Percentiles rank a stretch among this genome's conserved stretches.
Conservation (phyloP, 2,329 filamentous ascomycete genomes). For the Amauroascus verrucosus region DNA sequence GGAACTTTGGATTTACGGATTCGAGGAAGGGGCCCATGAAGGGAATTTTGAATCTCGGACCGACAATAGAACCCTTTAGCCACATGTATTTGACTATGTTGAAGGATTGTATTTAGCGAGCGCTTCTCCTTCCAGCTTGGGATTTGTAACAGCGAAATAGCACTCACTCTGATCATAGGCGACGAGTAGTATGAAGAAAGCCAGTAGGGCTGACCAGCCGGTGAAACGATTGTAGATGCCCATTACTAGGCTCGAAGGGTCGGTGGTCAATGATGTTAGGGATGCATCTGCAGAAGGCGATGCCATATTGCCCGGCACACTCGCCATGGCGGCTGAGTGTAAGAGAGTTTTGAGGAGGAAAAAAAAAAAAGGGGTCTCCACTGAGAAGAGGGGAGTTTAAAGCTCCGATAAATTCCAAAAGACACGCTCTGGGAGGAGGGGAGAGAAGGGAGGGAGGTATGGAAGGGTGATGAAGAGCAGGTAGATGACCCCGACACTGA, state of each 20-base stretch:
- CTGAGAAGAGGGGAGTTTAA: not conserved
- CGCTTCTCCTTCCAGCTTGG: too few species aligned
- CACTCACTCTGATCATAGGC: constrained; percentile 82
- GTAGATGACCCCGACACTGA: not conserved
- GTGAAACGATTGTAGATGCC: constrained; percentile 49
- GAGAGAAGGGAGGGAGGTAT: not conserved
- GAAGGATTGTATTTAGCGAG: not conserved
- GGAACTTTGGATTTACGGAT: constrained; percentile 84
- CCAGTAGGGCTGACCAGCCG: constrained; percentile 57
- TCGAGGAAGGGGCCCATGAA: constrained; percentile 95
- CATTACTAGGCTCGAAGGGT: constrained; percentile 42
- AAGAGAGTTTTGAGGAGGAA: not conserved
- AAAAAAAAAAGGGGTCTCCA: not conserved
- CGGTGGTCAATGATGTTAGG: constrained; percentile 45
- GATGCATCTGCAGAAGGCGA: constrained; percentile 57
- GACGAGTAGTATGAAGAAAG: constrained; percentile 59
- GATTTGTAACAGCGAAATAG: too few species aligned
- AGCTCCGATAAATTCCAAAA: not conserved
- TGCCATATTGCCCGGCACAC: constrained; percentile 56
- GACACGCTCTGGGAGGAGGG: not conserved
- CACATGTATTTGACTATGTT: constrained; percentile 59
- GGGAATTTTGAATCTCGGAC: constrained; percentile 64
- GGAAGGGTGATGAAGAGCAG: not conserved
- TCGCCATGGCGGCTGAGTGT: constrained; percentile 28
- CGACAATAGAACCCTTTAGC: constrained; percentile 65